Conservation (phyloP, 345 rosid genomes). For the Lepidium africanum region DNA sequence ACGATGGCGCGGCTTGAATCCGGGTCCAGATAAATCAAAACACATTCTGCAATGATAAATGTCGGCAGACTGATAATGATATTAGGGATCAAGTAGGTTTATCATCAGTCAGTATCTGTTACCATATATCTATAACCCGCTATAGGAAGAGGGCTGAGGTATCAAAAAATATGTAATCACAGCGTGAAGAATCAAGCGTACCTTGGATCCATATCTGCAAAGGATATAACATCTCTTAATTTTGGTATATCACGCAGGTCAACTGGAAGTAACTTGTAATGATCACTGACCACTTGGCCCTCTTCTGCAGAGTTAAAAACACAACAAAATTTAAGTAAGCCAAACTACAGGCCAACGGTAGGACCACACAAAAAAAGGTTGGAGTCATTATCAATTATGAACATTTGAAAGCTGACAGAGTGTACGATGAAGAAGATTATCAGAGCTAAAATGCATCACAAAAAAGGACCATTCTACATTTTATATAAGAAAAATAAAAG, state of each 20-base stretch:
- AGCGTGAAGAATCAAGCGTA: constrained; percentile 21
- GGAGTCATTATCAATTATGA: not conserved
- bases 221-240: constrained; percentile 57
- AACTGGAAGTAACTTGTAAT: constrained; percentile 86
- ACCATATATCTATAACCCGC: not conserved
- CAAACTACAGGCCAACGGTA: not conserved
- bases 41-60: constrained; percentile 97
- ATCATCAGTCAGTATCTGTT: constrained; percentile 15
- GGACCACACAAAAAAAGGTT: not conserved
- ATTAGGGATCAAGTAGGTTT: constrained; percentile 41
- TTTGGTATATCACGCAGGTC: constrained; percentile 72
- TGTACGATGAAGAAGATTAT: not conserved
- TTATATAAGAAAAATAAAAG: not conserved
- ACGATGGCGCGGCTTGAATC: constrained; percentile 71
- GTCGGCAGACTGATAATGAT: constrained; percentile 87
- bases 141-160: not conserved
- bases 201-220: constrained; percentile 88
- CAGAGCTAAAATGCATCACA: not conserved
- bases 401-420: not conserved
- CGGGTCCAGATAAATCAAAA: constrained; percentile 93
- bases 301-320: constrained; percentile 43
- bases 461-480: not conserved
- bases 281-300: constrained; percentile 81
- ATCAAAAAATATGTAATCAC: not conserved
- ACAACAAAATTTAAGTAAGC: not conserved